These are phyloP conservation scores for Pestalotiopsis sp. DNA, from an alignment of 2,329 filamentous ascomycete genomes.

Conservation along the genomic window DNA sequence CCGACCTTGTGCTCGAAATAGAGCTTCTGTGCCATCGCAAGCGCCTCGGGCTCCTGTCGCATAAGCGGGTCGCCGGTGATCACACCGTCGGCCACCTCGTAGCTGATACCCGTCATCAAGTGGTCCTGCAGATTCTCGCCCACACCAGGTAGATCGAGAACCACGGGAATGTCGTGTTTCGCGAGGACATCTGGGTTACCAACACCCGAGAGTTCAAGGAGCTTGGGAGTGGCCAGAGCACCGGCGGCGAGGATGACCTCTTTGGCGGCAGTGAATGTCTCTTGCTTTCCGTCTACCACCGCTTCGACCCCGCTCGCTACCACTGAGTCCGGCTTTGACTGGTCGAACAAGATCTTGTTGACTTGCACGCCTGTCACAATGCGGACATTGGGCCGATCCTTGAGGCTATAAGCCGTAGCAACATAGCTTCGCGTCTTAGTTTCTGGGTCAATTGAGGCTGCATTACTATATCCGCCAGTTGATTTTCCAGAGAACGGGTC, in stretches of 20 bases:
- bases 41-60: constrained; percentile 30
- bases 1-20: constrained; percentile 35
- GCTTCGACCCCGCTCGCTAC: constrained; percentile 44
- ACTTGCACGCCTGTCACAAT: constrained; percentile 48
- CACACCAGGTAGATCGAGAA: constrained; percentile 49
- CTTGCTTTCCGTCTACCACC: constrained; percentile 33
- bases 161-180: constrained; percentile 41
- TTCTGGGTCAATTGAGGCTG: constrained; percentile 13
- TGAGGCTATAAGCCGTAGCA: constrained; percentile 39
- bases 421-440: constrained; percentile 32
- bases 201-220: constrained; percentile 56
- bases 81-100: constrained; percentile 19
- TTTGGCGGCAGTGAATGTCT: constrained; percentile 39
- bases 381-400: constrained; percentile 42
- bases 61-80: constrained; percentile 17
- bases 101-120: constrained; percentile 32
- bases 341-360: constrained; percentile 44
- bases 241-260: constrained; percentile 52
- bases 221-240: constrained; percentile 49
- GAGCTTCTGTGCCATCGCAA: constrained; percentile 33
- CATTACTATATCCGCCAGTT: constrained; percentile 9
- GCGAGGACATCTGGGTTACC: constrained; percentile 41
- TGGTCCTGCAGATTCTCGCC: constrained; percentile 57
- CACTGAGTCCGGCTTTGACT: constrained; percentile 22
- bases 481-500: constrained; percentile 16